Base-by-base conservation (phyloP, 495 filamentous ascomycete species). In the Penicillium roqueforti region DNA sequence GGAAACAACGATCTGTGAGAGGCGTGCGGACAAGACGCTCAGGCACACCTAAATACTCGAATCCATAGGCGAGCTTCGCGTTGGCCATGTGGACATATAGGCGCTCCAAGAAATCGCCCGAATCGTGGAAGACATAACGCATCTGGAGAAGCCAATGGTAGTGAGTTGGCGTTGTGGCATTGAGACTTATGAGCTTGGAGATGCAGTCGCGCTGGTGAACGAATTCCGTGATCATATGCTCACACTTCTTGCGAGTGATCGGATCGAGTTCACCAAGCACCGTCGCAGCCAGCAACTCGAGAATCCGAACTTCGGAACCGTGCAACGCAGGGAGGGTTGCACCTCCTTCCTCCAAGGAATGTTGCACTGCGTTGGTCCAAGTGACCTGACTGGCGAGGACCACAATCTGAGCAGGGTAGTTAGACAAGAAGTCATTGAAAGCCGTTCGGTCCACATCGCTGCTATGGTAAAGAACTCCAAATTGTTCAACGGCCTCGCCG, bases 181-280 rank as follows among this genome's bases (percentile, higher is more conserved):
- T 85, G 43, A 81, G 78, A 44, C 85, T 78, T 49, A 88, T 80
- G 22, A 99, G 81, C 61, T 87, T 92, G 52, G 87, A 84, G 54
- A 96, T 93, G 32, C 87, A 80, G 68, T 97, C 93, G 40, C 93
- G 85, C 67, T 99, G 93, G 65, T 97, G 93, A 16, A 99, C 93
- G 67, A 92, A 97, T 67, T 99, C 93, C 11, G 95, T 99, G 65
- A 99, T 97, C 57, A 99, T 85, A 71, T 96, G 92, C 68, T 99
- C 93, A 72, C 91, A 97, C 77, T 95, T 96, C 81, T 93, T 96
- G 47, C 93, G 77, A 61, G 87, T 82, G 40, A 97, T 85, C 1
- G 87, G 71, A 55, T 96, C 91, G 16, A 97, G 79, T 57, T 97
- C 91, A 22, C 87, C 87, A 4, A 97, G 79, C n/a, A 99, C 93